Evolutionary conservation across 179 eudicot genomes (phyloP).

Genomic region (Sideroxylon spinosum): DNA sequence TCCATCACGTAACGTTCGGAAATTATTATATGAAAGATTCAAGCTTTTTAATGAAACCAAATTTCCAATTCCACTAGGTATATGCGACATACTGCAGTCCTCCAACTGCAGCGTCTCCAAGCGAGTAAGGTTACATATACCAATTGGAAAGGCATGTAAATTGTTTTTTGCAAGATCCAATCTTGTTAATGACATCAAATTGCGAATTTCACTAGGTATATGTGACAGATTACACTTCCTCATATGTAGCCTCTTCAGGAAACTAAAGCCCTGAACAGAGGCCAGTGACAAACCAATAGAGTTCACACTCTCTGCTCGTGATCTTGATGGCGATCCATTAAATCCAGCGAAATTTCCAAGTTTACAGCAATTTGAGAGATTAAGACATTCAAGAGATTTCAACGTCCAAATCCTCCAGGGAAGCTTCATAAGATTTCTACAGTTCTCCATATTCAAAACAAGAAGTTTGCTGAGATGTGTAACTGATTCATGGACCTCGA

Average conservation of each 20-base stretch:
- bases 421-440: not conserved
- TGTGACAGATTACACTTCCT: not conserved
- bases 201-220: not conserved
- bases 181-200: not conserved
- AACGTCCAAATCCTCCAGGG: not conserved
- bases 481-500: not conserved
- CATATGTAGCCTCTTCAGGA: not conserved
- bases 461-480: slow-evolving; percentile 4
- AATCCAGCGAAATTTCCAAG: not conserved
- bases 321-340: not conserved
- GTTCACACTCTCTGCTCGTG: not conserved
- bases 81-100: too few species aligned
- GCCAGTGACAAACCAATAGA: not conserved
- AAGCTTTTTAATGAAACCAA: too few species aligned
- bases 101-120: too few species aligned
- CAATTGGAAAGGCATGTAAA: too few species aligned
- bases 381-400: not conserved
- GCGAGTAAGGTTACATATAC: too few species aligned
- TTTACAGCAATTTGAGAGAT: not conserved
- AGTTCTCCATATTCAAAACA: not conserved
- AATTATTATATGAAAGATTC: not conserved
- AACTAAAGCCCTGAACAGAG: not conserved
- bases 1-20: not conserved
- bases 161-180: not conserved
- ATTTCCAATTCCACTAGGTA: too few species aligned